phyloP scores from a whole-genome alignment of 805 yeast genomes.

The Starmerella vaccinii region DNA sequence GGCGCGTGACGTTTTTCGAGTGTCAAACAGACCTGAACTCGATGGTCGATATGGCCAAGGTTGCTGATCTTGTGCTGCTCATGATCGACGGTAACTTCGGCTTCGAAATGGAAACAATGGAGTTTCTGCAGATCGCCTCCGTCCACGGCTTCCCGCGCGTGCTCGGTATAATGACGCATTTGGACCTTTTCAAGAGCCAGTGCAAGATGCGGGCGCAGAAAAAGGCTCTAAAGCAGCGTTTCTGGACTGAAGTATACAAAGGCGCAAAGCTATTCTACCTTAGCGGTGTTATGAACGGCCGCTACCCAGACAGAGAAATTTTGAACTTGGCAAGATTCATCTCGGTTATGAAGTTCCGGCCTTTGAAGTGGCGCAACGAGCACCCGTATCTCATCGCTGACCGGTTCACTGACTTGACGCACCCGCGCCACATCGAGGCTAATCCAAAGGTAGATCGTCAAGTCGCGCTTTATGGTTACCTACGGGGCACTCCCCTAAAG shows the following conservation, averaged over 20 bases:
- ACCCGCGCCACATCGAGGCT: conserved; percentile 68
- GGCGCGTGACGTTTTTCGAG: conserved; percentile 86
- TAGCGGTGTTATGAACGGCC: conserved; percentile 91
- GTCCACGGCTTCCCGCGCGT: conserved; percentile 99
- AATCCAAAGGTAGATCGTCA: conserved; percentile 80
- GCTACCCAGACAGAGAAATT: conserved; percentile 96
- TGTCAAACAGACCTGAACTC: conserved; percentile 86
- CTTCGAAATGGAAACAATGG: conserved; percentile 99
- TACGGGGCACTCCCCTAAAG: conserved; percentile 86
- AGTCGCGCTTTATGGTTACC: conserved; percentile 84
- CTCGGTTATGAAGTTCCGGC: conserved; percentile 95
- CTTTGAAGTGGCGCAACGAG: conserved; percentile 98
- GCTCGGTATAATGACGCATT: conserved; percentile 87
- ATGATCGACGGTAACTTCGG: conserved; percentile 96
- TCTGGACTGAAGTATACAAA: conserved; percentile 98
- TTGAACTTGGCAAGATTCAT: conserved; percentile 84
- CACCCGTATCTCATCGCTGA: conserved; percentile 91
- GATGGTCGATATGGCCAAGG: conserved; percentile 92
- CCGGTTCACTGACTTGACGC: conserved; percentile 86
- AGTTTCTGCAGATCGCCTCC: conserved; percentile 86
- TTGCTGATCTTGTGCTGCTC: conserved; percentile 82
- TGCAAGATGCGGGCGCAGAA: conserved; percentile 84
- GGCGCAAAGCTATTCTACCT: conserved; percentile 94
- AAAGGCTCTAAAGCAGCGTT: conserved; percentile 81
- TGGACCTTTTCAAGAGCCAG: conserved; percentile 84